phyloP scores from a whole-genome alignment of 352 stramenopile genomes.

The Peronospora belbahrii region DNA sequence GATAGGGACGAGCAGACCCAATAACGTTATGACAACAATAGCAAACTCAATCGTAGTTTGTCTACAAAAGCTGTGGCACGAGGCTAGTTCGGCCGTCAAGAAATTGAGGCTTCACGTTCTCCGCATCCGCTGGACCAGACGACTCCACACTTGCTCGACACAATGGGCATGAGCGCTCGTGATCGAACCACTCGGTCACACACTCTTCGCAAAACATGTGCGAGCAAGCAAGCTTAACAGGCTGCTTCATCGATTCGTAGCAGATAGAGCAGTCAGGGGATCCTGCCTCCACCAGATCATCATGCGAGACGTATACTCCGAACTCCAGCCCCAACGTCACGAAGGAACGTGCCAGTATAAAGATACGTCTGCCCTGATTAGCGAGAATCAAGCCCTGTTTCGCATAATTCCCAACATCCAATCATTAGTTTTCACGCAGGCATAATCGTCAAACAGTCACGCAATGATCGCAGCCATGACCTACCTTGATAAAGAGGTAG shows the following conservation, averaged over 20 bases:
- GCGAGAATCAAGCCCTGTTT: constrained; percentile 49
- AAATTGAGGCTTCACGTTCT: constrained; percentile 57
- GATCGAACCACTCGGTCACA: constrained; percentile 78
- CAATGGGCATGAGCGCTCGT: constrained; percentile 71
- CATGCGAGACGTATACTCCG: constrained; percentile 50
- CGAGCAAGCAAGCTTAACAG: constrained; percentile 65
- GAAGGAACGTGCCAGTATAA: constrained; percentile 44
- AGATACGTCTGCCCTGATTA: constrained; percentile 42
- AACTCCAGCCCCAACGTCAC: constrained; percentile 60
- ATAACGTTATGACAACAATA: constrained; percentile 12
- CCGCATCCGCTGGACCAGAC: constrained; percentile 12
- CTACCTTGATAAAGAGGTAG: constrained; percentile 74
- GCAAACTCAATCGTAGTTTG: constrained; percentile 6
- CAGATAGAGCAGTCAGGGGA: constrained; percentile 74
- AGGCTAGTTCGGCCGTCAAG: constrained; percentile 72
- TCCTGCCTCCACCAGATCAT: constrained; percentile 53
- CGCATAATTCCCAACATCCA: background rate
- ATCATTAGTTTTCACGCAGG: background rate
- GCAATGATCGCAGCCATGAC: background rate
- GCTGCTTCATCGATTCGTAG: constrained; percentile 64
- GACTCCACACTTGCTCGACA: constrained; percentile 51
- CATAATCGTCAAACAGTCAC: no score
- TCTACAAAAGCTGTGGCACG: constrained; percentile 64
- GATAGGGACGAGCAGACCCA: background rate
- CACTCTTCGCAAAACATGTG: constrained; percentile 85